Base-by-base conservation (phyloP, 805 yeast species). In the Nakazawaea wickerhamii region DNA sequence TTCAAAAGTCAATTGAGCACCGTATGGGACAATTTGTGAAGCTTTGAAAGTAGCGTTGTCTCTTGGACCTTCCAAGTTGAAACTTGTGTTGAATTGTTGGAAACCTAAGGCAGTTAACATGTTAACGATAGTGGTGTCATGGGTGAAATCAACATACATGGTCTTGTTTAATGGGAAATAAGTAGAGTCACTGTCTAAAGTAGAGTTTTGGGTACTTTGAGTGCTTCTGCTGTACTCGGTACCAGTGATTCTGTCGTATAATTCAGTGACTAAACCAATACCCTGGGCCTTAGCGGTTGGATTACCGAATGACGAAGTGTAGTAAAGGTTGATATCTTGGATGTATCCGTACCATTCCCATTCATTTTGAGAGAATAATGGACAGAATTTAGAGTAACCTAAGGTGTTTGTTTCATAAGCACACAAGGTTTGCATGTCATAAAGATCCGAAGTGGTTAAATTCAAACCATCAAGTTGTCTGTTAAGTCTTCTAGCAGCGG, bases 341-440 rank as follows among this genome's bases (percentile, higher is more conserved):
- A 36, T 20, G 34, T 41, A 41, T 11, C 40, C 44, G 34, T 36
- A 41, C 40, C 44, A 36, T 41, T 41, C 44, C 45, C 45, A 65
- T 43, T 68, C 73, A 34, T 67, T 71, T 43, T 65, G 64, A 48
- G 65, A 63, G 58, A 68, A 68, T 17, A 67, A 51, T 27, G 55
- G 55, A 46, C 71, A 67, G 48, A 67, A 58, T 27, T 62, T 63
- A 5, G 73, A 67, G 13, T 49, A 47, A 14, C 73, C 72, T 38
- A 57, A 58, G 5, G 63, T 70, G 47, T 63, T 64, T 40, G 64
- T 44, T 52, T 68, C 73, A 47, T 58, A 68, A 5, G 70, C 72
- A 55, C 71, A 67, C 57, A 60, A 59, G 20, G 53, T 53, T 47
- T 67, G 65, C 46, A 68, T 49, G 22, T 49, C 48, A 8, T 51